A percentile compares a stretch with the other conserved stretches of the same genome.
These are phyloP conservation scores for Obelidium mucronatum DNA, from an alignment of 192 early-diverging fungal genomes.

Conservation along the genomic window DNA sequence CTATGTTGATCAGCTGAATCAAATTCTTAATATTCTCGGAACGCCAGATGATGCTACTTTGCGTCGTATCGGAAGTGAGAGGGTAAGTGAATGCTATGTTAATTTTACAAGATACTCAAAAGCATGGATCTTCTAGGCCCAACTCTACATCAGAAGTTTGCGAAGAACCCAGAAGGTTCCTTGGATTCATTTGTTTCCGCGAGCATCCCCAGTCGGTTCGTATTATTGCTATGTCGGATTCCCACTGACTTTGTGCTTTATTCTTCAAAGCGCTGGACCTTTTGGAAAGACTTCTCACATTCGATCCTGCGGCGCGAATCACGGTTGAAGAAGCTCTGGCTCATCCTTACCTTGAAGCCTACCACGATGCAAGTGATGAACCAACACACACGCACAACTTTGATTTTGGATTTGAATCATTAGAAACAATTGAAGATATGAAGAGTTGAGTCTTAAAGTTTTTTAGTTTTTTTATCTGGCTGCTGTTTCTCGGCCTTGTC, in stretches of 20 bases:
- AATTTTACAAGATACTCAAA: slow-evolving; percentile 4
- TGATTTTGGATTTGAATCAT: slow-evolving; percentile 60
- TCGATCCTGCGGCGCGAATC: slow-evolving; percentile 87
- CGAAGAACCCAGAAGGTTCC: slow-evolving; percentile 87
- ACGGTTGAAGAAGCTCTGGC: slow-evolving; percentile 88
- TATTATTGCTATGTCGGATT: slow-evolving; percentile 38
- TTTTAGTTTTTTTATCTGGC: too few species aligned
- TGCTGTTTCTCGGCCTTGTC: too few species aligned
- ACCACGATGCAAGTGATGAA: slow-evolving; percentile 77
- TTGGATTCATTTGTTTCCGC: slow-evolving; percentile 83
- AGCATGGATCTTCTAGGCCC: slow-evolving; percentile 59
- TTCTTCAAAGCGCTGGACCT: slow-evolving; percentile 81
- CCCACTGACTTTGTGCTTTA: too few species aligned
- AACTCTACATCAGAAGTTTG: slow-evolving; percentile 88
- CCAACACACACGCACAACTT: slow-evolving; percentile 52
- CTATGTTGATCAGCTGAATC: slow-evolving; percentile 92
- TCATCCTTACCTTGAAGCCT: slow-evolving; percentile 88
- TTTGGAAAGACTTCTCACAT: slow-evolving; percentile 84
- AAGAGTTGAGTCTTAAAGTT: slow-evolving; percentile 51
- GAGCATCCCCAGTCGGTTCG: slow-evolving; percentile 82
- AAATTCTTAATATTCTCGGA: slow-evolving; percentile 94
- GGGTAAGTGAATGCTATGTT: slow-evolving; percentile 42
- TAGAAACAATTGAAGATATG: slow-evolving; percentile 59
- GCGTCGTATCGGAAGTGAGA: slow-evolving; percentile 51
- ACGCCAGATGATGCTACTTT: slow-evolving; percentile 91